Percentiles rank a stretch among this genome's conserved stretches.
Evolutionary conservation across 164 flowering plant species (phyloP).

Genomic region (Piper betle): DNA sequence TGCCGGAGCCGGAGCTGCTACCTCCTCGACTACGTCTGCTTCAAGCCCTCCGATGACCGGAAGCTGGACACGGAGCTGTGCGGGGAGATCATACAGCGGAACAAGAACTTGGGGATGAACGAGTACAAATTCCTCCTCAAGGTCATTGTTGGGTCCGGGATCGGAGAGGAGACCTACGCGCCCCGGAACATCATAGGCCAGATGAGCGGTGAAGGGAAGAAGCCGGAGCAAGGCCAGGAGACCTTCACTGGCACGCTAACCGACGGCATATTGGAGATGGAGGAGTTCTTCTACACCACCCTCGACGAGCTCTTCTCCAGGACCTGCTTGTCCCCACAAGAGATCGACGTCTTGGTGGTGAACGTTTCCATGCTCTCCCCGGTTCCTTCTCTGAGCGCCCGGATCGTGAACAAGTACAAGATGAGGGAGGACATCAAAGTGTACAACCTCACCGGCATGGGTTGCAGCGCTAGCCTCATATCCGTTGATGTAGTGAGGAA

Average conservation of each 20-base stretch:
- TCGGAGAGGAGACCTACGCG: slow-evolving; percentile 12
- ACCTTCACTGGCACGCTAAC: not conserved
- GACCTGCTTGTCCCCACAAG: slow-evolving; percentile 33
- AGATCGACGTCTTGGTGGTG: slow-evolving; percentile 52
- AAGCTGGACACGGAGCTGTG: too few species aligned
- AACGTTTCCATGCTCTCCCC: slow-evolving; percentile 49
- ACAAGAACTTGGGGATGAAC: too few species aligned
- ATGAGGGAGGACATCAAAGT: slow-evolving; percentile 11
- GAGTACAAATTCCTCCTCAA: too few species aligned
- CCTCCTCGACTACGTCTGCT: too few species aligned
- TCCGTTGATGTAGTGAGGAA: slow-evolving; percentile 5
- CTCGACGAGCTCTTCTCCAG: slow-evolving; percentile 43
- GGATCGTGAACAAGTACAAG: slow-evolving; percentile 49
- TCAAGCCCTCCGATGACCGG: too few species aligned
- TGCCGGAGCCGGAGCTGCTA: too few species aligned
- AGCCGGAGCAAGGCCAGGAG: not conserved
- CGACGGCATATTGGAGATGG: slow-evolving; percentile 37
- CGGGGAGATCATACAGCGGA: too few species aligned
- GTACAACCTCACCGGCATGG: slow-evolving; percentile 7
- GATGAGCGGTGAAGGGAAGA: not conserved
- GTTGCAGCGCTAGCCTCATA: slow-evolving; percentile 7
- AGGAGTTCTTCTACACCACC: slow-evolving; percentile 32
- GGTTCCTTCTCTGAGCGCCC: slow-evolving; percentile 36
- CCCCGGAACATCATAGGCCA: slow-evolving; percentile 7
- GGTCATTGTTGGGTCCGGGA: slow-evolving; percentile 6